Base-by-base conservation (phyloP, 371 early-diverging fungal genomes). In the Syncephalastrum racemosum region DNA sequence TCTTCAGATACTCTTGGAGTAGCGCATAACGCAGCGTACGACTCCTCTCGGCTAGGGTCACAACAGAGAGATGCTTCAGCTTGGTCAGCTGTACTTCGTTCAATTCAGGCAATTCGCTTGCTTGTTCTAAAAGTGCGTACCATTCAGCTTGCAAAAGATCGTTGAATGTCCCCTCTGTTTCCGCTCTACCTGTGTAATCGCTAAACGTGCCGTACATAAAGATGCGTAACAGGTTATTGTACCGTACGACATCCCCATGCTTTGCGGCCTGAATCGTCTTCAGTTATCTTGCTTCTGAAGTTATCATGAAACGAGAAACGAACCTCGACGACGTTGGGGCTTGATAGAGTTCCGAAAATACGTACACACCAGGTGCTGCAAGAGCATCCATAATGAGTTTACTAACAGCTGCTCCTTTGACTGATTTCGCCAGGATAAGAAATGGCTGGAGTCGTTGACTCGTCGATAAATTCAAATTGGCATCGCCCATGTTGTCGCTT, bases 201-300 rank as follows among this genome's bases (percentile, higher is more conserved):
- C 70, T 71, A 56, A 75, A 90, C 1, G 91, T 91, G 13, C 92
- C 92, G 68, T 85, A 93, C 22, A 91, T 79, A 63, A 92, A 94
- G 20, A 91, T 66, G 41, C 78, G 52, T 42, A 94, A 71, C 23
- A 92, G 67, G 7, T 70, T 66, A 53, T 82, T 75, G 63, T 87
- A 82, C 16, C 83, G 81, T 23, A 63, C 71, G 44, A 83, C 80
- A 48, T 90, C 78, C 2, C 18, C 44, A 12, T 20, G 14, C 5
- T 46, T 14, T 43, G 31, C 46, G 15, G 22, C 12, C 19, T 15
- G 2, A 7, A 56, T 10, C 6, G 50, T 24, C 20, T 15, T 27
- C 7, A 19, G 31, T 2, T 20, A 7, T 19, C 3, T 20, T 44
- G 5, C 36, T 45, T 42, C 19, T 16, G 27, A 16, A 25, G 16